A percentile compares a stretch with the other conserved stretches of the same genome.
These are phyloP conservation scores for Diplocarpon mali DNA, from an alignment of 2,329 filamentous ascomycete species.

Conservation along the genomic window DNA sequence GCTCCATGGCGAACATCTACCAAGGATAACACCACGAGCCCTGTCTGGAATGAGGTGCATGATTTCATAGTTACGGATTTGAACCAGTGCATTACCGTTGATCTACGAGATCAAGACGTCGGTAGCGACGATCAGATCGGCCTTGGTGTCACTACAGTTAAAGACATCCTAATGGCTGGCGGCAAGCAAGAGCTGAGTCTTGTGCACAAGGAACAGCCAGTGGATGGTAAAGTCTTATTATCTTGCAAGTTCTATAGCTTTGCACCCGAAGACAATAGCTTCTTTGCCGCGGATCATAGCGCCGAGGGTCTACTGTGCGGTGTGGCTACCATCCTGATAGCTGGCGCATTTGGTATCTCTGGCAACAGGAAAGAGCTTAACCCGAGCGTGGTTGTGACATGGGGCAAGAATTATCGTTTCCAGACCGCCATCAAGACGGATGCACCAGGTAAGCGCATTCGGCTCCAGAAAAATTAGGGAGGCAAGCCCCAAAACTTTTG, in stretches of 20 bases:
- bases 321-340: conserved; percentile 2
- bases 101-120: conserved; percentile 7
- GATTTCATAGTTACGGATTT: conserved; percentile 11
- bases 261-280: conserved; percentile 2
- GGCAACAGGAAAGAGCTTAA: conserved; percentile 6
- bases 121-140: conserved; percentile 7
- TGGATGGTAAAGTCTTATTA: conserved; percentile 4
- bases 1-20: conserved; percentile 4
- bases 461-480: no score
- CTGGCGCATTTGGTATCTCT: conserved; percentile 5
- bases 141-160: conserved; percentile 9
- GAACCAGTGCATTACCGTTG: conserved; percentile 8
- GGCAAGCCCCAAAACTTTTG: no score
- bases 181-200: conserved; percentile 7
- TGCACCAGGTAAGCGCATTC: conserved; percentile 1
- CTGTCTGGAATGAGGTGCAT: conserved; percentile 7
- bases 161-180: conserved; percentile 5
- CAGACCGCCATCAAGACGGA: conserved; percentile 10
- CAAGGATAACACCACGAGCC: conserved; percentile 8
- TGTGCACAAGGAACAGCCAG: conserved; percentile 5
- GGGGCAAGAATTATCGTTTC: conserved; percentile 9
- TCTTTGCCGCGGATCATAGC: conserved; percentile 6
- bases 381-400: conserved; percentile 10
- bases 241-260: conserved; percentile 8
- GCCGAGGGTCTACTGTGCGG: conserved; percentile 5